These are phyloP conservation scores for Microbotryum scabiosae DNA, from an alignment of 1,284 basidiomycete species.

Conservation along the genomic window DNA sequence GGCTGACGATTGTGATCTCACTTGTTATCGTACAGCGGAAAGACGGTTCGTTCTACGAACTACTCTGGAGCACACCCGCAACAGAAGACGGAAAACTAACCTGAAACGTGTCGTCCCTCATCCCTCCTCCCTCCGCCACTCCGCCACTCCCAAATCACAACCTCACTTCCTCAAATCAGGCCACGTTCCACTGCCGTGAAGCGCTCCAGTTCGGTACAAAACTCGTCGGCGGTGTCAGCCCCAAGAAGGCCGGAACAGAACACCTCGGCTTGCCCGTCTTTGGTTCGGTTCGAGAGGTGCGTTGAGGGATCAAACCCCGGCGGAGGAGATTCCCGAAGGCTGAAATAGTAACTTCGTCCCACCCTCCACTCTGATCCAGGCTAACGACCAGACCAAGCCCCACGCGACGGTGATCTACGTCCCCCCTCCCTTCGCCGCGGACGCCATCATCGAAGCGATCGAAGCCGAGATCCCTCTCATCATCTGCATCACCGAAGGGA, in stretches of 20 bases:
- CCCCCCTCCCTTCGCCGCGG: constrained; percentile 81
- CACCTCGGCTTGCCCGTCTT: constrained; percentile 95
- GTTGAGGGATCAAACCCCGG: constrained; percentile 2
- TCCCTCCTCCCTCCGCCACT: neutral
- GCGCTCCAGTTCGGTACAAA: constrained; percentile 91
- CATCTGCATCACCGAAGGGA: constrained; percentile 95
- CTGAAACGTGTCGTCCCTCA: neutral
- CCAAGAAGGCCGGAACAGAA: constrained; percentile 91
- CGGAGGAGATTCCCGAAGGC: neutral
- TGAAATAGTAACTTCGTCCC: neutral
- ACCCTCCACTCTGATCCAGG: constrained; percentile 6
- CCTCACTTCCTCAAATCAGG: constrained; percentile 54
- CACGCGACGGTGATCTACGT: constrained; percentile 94
- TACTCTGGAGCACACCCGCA: no score
- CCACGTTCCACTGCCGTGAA: constrained; percentile 93
- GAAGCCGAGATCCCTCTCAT: constrained; percentile 94
- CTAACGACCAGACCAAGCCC: constrained; percentile 44
- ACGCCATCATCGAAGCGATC: constrained; percentile 94
- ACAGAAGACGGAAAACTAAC: neutral
- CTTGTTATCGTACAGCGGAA: constrained; percentile 49
- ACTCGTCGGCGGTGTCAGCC: constrained; percentile 96
- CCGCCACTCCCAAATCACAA: neutral
- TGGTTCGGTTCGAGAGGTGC: constrained; percentile 80
- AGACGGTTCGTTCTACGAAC: constrained; percentile 60
- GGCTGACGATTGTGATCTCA: neutral